phyloP scores from a whole-genome alignment of 2,329 filamentous ascomycete species.

The Ophiobolus disseminans region DNA sequence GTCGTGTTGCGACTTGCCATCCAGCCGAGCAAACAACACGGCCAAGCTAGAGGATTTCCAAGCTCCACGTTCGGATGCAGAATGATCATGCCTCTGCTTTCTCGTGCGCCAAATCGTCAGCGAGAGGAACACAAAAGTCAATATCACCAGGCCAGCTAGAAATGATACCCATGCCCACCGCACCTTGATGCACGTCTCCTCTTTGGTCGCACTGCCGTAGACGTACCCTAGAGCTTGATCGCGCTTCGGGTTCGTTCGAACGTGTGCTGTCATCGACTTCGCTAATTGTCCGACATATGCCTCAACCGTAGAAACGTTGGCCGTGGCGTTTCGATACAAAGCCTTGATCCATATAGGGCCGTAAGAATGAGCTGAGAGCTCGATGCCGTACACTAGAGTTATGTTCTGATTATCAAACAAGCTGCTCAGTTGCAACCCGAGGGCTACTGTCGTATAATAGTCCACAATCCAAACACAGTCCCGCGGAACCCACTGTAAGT shows the following conservation, averaged over 20 bases:
- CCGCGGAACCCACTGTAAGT: too few relatives aligned
- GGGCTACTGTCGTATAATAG: too few relatives aligned
- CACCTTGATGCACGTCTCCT: neutral
- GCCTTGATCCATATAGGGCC: neutral
- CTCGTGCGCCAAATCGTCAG: neutral
- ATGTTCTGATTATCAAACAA: too few relatives aligned
- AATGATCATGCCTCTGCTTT: neutral
- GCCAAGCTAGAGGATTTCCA: neutral
- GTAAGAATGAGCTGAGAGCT: neutral
- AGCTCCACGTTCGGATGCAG: neutral
- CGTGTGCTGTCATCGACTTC: neutral
- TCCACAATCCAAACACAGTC: too few relatives aligned
- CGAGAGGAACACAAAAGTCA: neutral
- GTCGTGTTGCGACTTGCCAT: neutral
- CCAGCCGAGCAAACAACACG: neutral
- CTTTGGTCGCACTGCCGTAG: neutral
- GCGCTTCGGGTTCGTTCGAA: neutral
- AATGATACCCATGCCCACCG: neutral
- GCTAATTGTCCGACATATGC: neutral
- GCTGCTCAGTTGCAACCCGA: too few relatives aligned
- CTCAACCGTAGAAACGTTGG: neutral
- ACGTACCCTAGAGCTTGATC: neutral
- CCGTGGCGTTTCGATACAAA: neutral
- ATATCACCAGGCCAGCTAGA: neutral
- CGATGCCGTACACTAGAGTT: neutral